phyloP scores from a whole-genome alignment of 1,139 yeast genomes.

The Debaryomyces sp. region DNA sequence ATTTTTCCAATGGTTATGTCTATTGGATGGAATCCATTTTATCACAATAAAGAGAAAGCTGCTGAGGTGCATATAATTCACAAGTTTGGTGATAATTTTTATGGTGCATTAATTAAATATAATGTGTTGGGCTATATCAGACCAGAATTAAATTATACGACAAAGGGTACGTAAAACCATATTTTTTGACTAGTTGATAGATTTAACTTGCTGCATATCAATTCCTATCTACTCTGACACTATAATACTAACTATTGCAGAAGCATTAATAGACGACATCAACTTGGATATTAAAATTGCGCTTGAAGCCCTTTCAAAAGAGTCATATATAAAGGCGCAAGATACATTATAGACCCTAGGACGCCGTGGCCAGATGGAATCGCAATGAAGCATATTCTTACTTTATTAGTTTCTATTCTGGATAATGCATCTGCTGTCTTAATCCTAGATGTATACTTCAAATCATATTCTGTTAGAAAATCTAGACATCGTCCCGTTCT shows the following conservation, averaged over 20 bases:
- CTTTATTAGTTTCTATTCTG: too few species aligned
- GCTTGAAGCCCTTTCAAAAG: slow-evolving; percentile 40
- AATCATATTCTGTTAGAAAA: too few species aligned
- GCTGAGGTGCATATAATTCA: slow-evolving; percentile 90
- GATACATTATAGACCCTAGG: slow-evolving; percentile 9
- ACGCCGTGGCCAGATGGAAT: too few species aligned
- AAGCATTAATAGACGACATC: slow-evolving; percentile 85
- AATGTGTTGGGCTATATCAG: slow-evolving; percentile 85
- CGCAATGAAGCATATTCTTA: too few species aligned
- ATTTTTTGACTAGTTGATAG: not conserved
- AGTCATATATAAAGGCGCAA: slow-evolving; percentile 19
- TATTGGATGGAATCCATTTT: slow-evolving; percentile 95
- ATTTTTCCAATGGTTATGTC: slow-evolving; percentile 91
- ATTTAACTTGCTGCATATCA: slow-evolving; percentile 49
- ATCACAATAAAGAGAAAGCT: slow-evolving; percentile 73
- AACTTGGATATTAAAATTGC: slow-evolving; percentile 78
- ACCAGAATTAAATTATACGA: slow-evolving; percentile 86
- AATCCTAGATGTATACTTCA: too few species aligned
- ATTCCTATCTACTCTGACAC: not conserved
- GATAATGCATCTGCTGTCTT: too few species aligned
- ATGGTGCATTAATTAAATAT: slow-evolving; percentile 76
- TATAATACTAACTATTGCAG: slow-evolving; percentile 32
- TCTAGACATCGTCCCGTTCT: too few species aligned
- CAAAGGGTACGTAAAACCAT: slow-evolving; percentile 42
- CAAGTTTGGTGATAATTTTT: slow-evolving; percentile 66